Percentiles rank a stretch among this genome's conserved stretches.
Evolutionary conservation across 2,329 filamentous ascomycete species (phyloP).

Genomic region (Rutstroemia sp.): DNA sequence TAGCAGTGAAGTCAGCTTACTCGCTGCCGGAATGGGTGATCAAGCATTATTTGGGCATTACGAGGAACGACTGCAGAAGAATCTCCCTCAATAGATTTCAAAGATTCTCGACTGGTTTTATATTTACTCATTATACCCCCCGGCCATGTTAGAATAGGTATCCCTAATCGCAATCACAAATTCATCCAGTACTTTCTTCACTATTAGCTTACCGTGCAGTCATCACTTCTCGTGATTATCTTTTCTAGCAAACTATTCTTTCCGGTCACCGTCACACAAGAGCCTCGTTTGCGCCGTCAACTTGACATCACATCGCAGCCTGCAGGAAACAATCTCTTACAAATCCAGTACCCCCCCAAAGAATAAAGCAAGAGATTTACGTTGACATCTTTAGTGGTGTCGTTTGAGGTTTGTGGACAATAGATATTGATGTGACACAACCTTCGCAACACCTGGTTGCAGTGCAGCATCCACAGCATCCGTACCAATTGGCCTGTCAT

Average conservation of each 20-base stretch:
- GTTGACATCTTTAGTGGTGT: not conserved
- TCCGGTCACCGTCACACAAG: constrained; percentile 7
- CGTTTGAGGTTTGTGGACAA: constrained; percentile 5
- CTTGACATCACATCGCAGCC: not conserved
- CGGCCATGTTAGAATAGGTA: not conserved
- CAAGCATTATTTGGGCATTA: constrained; percentile 2
- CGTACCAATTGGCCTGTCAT: not conserved
- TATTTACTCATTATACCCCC: not conserved
- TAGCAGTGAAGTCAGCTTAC: not conserved
- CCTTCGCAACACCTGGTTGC: not conserved
- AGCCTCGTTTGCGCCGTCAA: not conserved
- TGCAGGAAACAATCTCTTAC: constrained; percentile 7
- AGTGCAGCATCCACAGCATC: not conserved
- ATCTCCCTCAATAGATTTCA: constrained; percentile 4
- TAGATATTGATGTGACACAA: not conserved
- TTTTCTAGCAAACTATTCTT: constrained; percentile 9
- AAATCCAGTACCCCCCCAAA: constrained; percentile 2
- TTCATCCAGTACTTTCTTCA: not conserved
- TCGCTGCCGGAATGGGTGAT: not conserved
- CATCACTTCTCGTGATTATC: not conserved
- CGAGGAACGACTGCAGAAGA: constrained; percentile 8
- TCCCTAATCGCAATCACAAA: not conserved
- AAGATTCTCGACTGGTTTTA: not conserved
- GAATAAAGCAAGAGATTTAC: not conserved
- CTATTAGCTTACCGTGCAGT: not conserved